Conservation (phyloP, 2,329 filamentous ascomycete genomes). For the Blastomyces percursus region DNA sequence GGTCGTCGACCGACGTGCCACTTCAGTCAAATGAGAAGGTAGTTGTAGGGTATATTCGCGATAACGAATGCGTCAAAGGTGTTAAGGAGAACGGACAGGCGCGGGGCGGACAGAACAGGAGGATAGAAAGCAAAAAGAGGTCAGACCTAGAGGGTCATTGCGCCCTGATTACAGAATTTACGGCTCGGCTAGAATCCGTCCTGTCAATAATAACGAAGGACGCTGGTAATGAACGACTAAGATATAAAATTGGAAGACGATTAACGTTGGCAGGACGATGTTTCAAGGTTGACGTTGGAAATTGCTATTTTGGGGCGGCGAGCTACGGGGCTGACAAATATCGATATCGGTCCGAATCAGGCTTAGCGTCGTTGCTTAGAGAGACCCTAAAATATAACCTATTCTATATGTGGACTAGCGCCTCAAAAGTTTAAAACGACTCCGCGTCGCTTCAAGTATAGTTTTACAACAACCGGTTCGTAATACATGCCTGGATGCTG, state of each 20-base stretch:
- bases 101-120: not conserved
- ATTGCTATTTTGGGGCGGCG: slow-evolving; percentile 3
- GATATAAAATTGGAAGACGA: not conserved
- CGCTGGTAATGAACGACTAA: not conserved
- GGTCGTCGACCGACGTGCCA: not conserved
- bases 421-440: not conserved
- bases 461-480: too few species aligned
- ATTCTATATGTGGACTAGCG: not conserved
- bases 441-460: too few species aligned
- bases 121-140: not conserved
- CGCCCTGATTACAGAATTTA: not conserved
- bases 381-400: not conserved
- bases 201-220: not conserved
- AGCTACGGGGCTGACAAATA: not conserved
- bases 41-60: slow-evolving; percentile 15
- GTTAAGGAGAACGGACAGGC: not conserved
- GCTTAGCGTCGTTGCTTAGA: not conserved
- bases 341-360: not conserved
- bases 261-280: not conserved
- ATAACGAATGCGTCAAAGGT: slow-evolving; percentile 11
- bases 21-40: slow-evolving; percentile 2
- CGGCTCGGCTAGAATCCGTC: not conserved
- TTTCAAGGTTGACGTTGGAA: slow-evolving; percentile 1
- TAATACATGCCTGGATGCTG: too few species aligned
- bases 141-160: slow-evolving; percentile 2